Evolutionary conservation across 306 rosid species (phyloP).

Genomic region (Begonia masoniana): DNA sequence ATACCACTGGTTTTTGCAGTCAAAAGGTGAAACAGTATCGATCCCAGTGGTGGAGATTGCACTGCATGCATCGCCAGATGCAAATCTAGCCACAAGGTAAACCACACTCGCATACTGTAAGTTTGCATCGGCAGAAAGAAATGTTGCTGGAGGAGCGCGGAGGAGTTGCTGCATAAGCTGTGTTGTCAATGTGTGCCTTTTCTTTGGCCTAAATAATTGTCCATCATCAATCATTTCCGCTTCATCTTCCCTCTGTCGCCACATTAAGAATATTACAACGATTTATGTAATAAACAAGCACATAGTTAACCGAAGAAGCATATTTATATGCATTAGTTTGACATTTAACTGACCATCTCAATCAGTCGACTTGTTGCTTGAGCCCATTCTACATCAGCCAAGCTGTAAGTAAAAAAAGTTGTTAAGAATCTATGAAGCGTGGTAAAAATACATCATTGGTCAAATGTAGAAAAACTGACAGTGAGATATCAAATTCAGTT

Average conservation of each 20-base stretch:
- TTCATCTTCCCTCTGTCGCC: constrained; percentile 66
- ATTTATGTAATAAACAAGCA: not conserved
- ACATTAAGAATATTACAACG: constrained; percentile 16
- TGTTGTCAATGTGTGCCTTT: constrained; percentile 65
- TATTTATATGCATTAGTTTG: no score
- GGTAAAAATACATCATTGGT: no score
- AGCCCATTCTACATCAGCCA: constrained; percentile 77
- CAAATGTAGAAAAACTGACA: no score
- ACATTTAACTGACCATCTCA: constrained; percentile 56
- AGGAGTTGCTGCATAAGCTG: constrained; percentile 86
- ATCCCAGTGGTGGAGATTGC: constrained; percentile 36
- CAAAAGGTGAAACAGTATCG: constrained; percentile 20
- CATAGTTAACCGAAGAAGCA: not conserved
- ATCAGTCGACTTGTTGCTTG: constrained; percentile 51
- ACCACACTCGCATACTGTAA: constrained; percentile 47
- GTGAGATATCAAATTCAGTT: no score
- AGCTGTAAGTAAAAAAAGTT: constrained; percentile 30
- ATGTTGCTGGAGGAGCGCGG: constrained; percentile 44
- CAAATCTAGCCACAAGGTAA: constrained; percentile 52
- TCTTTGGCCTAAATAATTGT: constrained; percentile 35
- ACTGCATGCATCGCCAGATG: constrained; percentile 70
- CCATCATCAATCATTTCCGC: constrained; percentile 48
- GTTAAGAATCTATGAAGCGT: no score
- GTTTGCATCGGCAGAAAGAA: constrained; percentile 57
- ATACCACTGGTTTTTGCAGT: constrained; percentile 49